Base-by-base conservation (phyloP, 2,329 filamentous ascomycete genomes). In the Leptoxyphium fumago region DNA sequence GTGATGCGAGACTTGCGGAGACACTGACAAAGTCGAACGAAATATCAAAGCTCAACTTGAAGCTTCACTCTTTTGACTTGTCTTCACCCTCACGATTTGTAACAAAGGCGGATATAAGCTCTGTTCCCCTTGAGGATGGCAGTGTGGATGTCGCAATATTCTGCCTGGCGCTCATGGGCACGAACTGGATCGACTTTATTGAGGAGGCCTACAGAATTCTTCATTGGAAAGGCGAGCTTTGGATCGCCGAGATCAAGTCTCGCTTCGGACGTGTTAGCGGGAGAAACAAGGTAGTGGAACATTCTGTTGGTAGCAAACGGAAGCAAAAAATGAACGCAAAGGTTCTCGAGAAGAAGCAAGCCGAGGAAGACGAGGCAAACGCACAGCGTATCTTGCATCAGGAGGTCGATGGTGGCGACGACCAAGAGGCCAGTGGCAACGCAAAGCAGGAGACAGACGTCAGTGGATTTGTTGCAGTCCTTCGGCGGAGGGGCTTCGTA, bases 141-240 rank as follows among this genome's bases (percentile, higher is more conserved):
- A 78, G 75, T 48, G 79, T 87, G 48, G 87, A 98, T 62, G 73
- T 98, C 5, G 84, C 84, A 41, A 80, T 98, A 53, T 96, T 96
- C 70, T 98, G 91, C 63, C 74, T 98, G 29, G 91, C 89, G 41
- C 76, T 98, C 46, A 98, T 98, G 91, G 91, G 91, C 58, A 98
- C 91, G 44, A 98, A 98, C 67, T 98, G 91, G 89, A 75, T 94
- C 43, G 80, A 86, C 55, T 96, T 98, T 61, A 76, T 98, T 56
- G 91, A 96, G 65, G 91, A 98, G 67, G 89, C 89, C 11, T 94
- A 86, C 69, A 80, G 91, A 43, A 73, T 96, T 42, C 74, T 98
- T 48, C 82, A 86, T 58, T 88, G 87, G 75, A 89, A 91, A 59
- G 91, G 91, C 52, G 91, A 98, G 69, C 78, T 94, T 43, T 98